These are phyloP conservation scores for Nigrospora sphaerica DNA, from an alignment of 2,329 filamentous ascomycete genomes.

Conservation along the genomic window DNA sequence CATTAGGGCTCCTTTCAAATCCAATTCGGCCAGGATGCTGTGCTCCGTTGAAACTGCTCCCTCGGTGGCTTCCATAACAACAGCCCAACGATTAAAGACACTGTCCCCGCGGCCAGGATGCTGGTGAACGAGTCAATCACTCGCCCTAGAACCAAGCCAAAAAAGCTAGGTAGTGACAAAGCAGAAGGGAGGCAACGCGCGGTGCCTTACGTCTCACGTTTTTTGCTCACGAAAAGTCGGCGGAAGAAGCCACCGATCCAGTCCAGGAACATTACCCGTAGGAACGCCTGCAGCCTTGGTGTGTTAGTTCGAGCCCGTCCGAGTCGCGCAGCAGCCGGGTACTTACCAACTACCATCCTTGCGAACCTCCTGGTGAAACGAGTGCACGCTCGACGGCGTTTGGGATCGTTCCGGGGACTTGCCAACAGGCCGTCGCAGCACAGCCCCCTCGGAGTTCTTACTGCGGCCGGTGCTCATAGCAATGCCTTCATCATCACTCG, in stretches of 20 bases:
- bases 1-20: too few species aligned
- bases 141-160: too few species aligned
- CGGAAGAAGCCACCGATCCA: constrained; percentile 28
- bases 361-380: constrained; percentile 7
- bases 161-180: too few species aligned
- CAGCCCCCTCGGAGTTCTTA: background rate
- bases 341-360: constrained; percentile 12
- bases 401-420: constrained; percentile 6
- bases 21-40: too few species aligned
- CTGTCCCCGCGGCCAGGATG: too few species aligned
- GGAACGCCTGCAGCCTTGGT: constrained; percentile 24
- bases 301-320: background rate
- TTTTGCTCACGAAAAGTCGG: constrained; percentile 23
- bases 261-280: constrained; percentile 28
- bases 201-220: constrained; percentile 20
- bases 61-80: too few species aligned
- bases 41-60: too few species aligned
- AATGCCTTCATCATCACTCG: constrained; percentile 4
- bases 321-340: too few species aligned
- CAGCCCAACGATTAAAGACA: too few species aligned
- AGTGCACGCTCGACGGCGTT: constrained; percentile 13
- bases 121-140: too few species aligned
- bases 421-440: constrained; percentile 7
- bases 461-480: constrained; percentile 2
- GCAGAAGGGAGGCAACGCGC: too few species aligned